These are phyloP conservation scores for Gaertneriomyces sp. DNA, from an alignment of 192 early-diverging fungal genomes.

Conservation along the genomic window DNA sequence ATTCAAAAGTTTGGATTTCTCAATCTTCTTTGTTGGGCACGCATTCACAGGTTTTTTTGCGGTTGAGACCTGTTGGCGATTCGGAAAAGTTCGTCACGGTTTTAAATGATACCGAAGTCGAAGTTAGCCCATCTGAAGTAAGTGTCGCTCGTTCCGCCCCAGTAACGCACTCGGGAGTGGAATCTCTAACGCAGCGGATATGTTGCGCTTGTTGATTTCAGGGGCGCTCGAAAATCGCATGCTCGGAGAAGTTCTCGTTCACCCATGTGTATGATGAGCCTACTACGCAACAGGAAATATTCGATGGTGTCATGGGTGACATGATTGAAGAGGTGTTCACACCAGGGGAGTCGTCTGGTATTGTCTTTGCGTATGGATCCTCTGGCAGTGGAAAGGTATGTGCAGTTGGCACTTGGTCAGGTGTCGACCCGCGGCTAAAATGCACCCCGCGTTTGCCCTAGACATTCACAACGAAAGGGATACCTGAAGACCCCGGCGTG, in stretches of 20 bases:
- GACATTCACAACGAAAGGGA: conserved; percentile 26
- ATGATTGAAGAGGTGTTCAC: conserved; percentile 16
- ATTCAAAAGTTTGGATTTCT: no score
- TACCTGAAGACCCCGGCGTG: conserved; percentile 16
- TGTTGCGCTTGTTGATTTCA: background rate
- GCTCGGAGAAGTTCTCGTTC: conserved; percentile 13
- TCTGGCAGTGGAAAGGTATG: conserved; percentile 32
- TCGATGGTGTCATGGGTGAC: conserved; percentile 2
- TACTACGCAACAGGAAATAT: conserved; percentile 15
- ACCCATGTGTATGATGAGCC: conserved; percentile 14
- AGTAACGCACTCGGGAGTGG: background rate
- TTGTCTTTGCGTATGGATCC: conserved; percentile 28
- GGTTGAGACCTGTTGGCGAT: background rate
- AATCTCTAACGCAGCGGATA: background rate
- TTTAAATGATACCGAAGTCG: conserved; percentile 12
- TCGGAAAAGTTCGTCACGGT: background rate
- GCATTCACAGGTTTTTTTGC: conserved; percentile 3
- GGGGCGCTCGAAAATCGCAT: background rate
- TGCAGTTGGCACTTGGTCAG: background rate
- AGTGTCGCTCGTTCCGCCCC: background rate
- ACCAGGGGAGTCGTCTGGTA: conserved; percentile 1
- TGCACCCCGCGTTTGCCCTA: no score
- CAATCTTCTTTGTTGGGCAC: no score
- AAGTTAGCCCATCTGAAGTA: background rate
- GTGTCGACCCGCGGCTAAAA: background rate